phyloP scores from a whole-genome alignment of 768 basidiomycete species.

The Dentipellis sp. region DNA sequence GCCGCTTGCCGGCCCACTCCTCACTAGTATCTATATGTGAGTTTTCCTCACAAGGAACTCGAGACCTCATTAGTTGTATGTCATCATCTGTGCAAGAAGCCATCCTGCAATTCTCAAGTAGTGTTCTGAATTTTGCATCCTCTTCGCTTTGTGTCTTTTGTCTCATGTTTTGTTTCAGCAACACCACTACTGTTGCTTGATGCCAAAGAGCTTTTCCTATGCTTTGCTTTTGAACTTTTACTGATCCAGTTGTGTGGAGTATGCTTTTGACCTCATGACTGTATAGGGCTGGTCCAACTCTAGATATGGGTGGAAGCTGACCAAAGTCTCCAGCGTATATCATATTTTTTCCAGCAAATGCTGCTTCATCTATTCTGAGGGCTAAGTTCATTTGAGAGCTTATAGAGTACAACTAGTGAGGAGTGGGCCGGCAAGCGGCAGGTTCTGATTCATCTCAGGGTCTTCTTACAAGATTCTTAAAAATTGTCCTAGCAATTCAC shows the following conservation, averaged over 20 bases:
- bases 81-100: slow-evolving; percentile 29
- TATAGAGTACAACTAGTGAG: too few relatives aligned
- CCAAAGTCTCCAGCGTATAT: slow-evolving; percentile 40
- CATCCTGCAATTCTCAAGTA: slow-evolving; percentile 29
- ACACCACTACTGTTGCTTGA: slow-evolving; percentile 11
- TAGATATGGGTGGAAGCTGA: slow-evolving; percentile 30
- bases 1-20: too few relatives aligned
- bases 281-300: slow-evolving; percentile 19
- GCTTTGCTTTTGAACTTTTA: slow-evolving; percentile 4
- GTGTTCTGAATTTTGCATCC: slow-evolving; percentile 22
- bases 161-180: slow-evolving; percentile 13
- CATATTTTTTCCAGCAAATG: slow-evolving; percentile 32
- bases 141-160: slow-evolving; percentile 5
- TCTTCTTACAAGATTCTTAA: too few relatives aligned
- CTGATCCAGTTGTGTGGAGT: background rate
- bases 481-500: too few relatives aligned
- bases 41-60: slow-evolving; percentile 13
- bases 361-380: slow-evolving; percentile 5
- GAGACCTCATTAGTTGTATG: slow-evolving; percentile 22
- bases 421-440: too few relatives aligned
- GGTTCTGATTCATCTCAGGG: too few relatives aligned
- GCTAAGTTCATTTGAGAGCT: slow-evolving; percentile 15
- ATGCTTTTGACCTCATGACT: background rate
- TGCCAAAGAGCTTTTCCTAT: slow-evolving; percentile 16
- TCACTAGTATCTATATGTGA: slow-evolving; percentile 7